phyloP scores from a whole-genome alignment of 2,329 filamentous ascomycete genomes.

The Microcyclospora pomicola region DNA sequence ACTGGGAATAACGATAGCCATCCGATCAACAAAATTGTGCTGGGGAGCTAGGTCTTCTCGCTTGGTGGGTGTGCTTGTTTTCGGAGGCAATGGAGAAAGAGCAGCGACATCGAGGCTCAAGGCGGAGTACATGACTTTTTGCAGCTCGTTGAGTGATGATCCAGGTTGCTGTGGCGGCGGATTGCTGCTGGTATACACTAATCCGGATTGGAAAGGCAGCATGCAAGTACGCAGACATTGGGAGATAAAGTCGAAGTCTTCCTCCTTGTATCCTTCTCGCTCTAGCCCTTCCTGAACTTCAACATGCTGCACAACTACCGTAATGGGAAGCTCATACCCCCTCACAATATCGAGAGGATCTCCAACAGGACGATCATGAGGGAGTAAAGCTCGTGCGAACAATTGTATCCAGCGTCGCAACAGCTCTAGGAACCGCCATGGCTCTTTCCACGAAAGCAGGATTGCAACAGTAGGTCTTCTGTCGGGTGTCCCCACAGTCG shows the following conservation, averaged over 20 bases:
- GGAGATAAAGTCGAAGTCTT: slow-evolving; percentile 88
- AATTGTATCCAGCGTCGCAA: slow-evolving; percentile 81
- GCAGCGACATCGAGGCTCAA: slow-evolving; percentile 39
- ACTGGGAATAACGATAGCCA: slow-evolving; percentile 85
- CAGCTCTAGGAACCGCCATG: slow-evolving; percentile 83
- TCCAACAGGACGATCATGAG: slow-evolving; percentile 45
- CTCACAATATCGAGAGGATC: slow-evolving; percentile 75
- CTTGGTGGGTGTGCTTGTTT: slow-evolving; percentile 50
- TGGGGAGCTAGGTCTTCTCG: slow-evolving; percentile 50
- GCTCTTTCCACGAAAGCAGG: slow-evolving; percentile 88
- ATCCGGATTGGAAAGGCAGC: slow-evolving; percentile 56
- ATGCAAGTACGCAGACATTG: slow-evolving; percentile 85
- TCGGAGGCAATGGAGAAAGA: slow-evolving; percentile 11
- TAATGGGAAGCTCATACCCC: slow-evolving; percentile 77
- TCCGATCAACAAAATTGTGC: slow-evolving; percentile 42
- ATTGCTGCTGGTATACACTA: slow-evolving; percentile 27
- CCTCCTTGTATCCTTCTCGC: slow-evolving; percentile 87
- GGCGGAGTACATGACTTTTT: slow-evolving; percentile 79
- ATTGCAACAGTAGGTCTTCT: slow-evolving; percentile 47
- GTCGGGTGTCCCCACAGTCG: slow-evolving; percentile 2
- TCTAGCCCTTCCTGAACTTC: slow-evolving; percentile 86
- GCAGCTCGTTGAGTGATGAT: slow-evolving; percentile 13
- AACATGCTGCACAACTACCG: slow-evolving; percentile 91
- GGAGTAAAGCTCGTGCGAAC: slow-evolving; percentile 57
- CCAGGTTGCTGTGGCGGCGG: slow-evolving; percentile 23